Base-by-base conservation (phyloP, 495 filamentous ascomycete species). In the Xylaria venustula region DNA sequence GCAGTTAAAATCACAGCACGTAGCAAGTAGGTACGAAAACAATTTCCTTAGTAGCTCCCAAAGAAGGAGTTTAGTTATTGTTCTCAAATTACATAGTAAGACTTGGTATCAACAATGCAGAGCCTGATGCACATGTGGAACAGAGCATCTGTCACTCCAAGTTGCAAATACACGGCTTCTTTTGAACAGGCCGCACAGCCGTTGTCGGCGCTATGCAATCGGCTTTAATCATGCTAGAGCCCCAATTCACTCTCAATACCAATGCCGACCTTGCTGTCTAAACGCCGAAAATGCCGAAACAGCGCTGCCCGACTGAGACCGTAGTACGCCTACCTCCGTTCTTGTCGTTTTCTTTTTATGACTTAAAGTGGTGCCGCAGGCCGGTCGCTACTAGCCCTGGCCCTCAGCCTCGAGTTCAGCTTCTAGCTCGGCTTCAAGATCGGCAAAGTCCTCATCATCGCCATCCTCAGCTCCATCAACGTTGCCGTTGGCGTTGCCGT, bases 401-500 rank as follows among this genome's bases (percentile, higher is more conserved):
- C 65, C 76, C 3, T 73, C 75, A 11, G 82, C 81, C 57, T 87
- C 85, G 50, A 90, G 82, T 44, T 86, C 87, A 0, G 86, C 87
- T 66, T 87, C 67, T 71, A 91, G 79, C 61, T 90, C 86, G 11
- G 83, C 82, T 67, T 89, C 88, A 19, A 90, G 70, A 44, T 82
- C 87, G 45, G 84, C 87, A 28, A 87, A 87, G 19, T 82, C 82
- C 36, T 79, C 76, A 15, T 76, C 75, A 1, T 60, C 64, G 3
- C 66, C 71, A 9, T 64, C 69, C 25, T 72, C 71, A 0, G 60
- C 67, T 25, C 62, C 68, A n/a, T 14, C 54, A 12, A 53, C 64
- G 6, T 41, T 64, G 7, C 65, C 73, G 14, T 70, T 65, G n/a
- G 59, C 66, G 2, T 32, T 66, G 14, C 68, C 71, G 7, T 48